Base-by-base conservation (phyloP, 1,284 basidiomycete species). In the Heterobasidion irregulare region DNA sequence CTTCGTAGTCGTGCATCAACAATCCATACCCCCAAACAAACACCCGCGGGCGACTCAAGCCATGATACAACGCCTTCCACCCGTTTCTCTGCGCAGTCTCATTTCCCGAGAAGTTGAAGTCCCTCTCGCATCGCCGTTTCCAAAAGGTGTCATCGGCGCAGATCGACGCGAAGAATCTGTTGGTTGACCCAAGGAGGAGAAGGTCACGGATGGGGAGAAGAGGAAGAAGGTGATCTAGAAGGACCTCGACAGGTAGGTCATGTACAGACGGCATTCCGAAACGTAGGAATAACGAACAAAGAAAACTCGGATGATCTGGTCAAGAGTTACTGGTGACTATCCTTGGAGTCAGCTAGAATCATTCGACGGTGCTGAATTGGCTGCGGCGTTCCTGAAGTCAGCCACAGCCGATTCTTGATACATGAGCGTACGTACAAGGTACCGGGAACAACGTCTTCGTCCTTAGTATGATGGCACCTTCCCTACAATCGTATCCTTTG, bases 91-190 rank as follows among this genome's bases (percentile, higher is more conserved):
- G 74, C 15, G 89, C 89, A 0, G 85, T 90, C 33, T 75, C 77
- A 44, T 77, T 73, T 5, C 81, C 80, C 12, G 82, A 76, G 64
- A 91, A 92, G 64, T 92, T 88, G 73, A 85, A 94, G 66, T 94
- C 92, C n/a, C 69, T 65, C 41, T 77, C 66, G 8, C 91, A 75
- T 61, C 82, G 86, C 35, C 77, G 74, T 62, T 84, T 85, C 92
- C 92, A 94, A 58, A 93, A 79, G 0, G 82, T 81, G 49, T 92
- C 84, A 65, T 94, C 90, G n/a, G 79, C 74, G 61, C 79, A 79
- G 16, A 89, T 62, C 6, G 65, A 53, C 13, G 78, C 72, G 62
- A 89, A 84, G 63, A 77, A 75, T 60, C 75, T 82, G 68, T 75
- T 82, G 2, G 84, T 82, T 10, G 69, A 70, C 8, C 75, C 77